Percentiles rank a stretch among this genome's conserved stretches.
phyloP scores from a whole-genome alignment of 2,329 filamentous ascomycete genomes.

The Scytalidium sp. region DNA sequence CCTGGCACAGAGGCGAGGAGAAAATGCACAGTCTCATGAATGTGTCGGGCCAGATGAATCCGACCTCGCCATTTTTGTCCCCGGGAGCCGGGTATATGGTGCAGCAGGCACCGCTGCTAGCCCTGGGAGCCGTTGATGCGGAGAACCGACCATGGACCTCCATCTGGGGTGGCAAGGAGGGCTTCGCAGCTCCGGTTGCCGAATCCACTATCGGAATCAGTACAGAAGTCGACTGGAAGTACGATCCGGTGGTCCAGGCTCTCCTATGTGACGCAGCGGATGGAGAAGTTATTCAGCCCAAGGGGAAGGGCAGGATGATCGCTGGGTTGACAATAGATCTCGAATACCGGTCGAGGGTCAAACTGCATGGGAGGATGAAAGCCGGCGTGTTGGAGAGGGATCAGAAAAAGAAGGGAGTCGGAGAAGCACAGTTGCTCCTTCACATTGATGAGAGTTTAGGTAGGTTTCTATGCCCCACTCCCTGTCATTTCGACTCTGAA shows the following conservation, averaged over 20 bases:
- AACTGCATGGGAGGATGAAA: constrained; percentile 68
- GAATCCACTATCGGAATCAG: constrained; percentile 62
- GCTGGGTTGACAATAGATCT: constrained; percentile 63
- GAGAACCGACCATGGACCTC: constrained; percentile 71
- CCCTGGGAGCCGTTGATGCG: constrained; percentile 68
- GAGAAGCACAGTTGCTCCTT: constrained; percentile 54
- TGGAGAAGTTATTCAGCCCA: constrained; percentile 31
- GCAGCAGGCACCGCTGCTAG: constrained; percentile 62
- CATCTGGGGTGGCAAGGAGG: constrained; percentile 70
- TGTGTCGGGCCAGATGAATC: constrained; percentile 59
- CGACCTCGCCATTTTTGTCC: constrained; percentile 62
- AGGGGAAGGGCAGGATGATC: constrained; percentile 49
- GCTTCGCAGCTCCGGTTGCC: constrained; percentile 63
- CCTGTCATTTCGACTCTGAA: not conserved
- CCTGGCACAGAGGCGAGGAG: constrained; percentile 65
- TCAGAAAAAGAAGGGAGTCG: constrained; percentile 24
- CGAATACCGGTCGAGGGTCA: constrained; percentile 67
- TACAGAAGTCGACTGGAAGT: constrained; percentile 53
- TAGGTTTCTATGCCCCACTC: constrained; percentile 22
- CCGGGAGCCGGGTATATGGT: constrained; percentile 59
- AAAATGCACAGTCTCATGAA: constrained; percentile 61
- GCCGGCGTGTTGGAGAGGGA: constrained; percentile 52
- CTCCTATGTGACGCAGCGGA: constrained; percentile 52
- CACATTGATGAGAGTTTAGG: constrained; percentile 67
- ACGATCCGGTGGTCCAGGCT: constrained; percentile 69